These are phyloP conservation scores for Casuarina equisetifolia DNA, from an alignment of 306 rosid species.

Conservation along the genomic window DNA sequence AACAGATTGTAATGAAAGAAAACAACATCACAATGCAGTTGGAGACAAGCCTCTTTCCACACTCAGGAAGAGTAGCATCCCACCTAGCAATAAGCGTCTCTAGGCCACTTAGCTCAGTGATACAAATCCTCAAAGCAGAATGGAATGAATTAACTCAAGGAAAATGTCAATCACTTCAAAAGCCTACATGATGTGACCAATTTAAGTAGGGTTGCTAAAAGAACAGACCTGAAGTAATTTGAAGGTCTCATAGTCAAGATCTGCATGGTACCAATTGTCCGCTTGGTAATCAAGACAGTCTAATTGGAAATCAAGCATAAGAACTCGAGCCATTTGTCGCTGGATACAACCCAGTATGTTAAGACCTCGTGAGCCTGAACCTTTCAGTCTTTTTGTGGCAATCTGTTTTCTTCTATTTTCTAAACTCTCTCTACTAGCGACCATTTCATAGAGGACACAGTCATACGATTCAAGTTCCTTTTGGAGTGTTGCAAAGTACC, in stretches of 20 bases:
- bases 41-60: neutral
- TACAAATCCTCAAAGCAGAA: neutral
- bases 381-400: slow-evolving; percentile 49
- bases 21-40: neutral
- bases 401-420: slow-evolving; percentile 55
- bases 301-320: slow-evolving; percentile 78
- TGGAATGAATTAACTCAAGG: neutral
- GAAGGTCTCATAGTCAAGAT: slow-evolving; percentile 95
- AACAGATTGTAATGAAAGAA: neutral
- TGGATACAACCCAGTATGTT: slow-evolving; percentile 87
- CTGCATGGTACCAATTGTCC: slow-evolving; percentile 88
- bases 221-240: slow-evolving; percentile 72
- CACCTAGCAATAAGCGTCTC: neutral
- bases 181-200: neutral
- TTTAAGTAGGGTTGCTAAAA: slow-evolving; percentile 12
- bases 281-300: slow-evolving; percentile 80
- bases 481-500: slow-evolving; percentile 85
- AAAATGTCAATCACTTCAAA: neutral
- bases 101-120: neutral
- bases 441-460: slow-evolving; percentile 95
- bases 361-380: slow-evolving; percentile 60
- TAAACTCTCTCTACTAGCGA: slow-evolving; percentile 83
- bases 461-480: slow-evolving; percentile 85
- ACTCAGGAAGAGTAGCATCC: neutral
- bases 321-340: slow-evolving; percentile 87